Conservation (phyloP, 768 basidiomycete genomes). For the Boletellus sp. region DNA sequence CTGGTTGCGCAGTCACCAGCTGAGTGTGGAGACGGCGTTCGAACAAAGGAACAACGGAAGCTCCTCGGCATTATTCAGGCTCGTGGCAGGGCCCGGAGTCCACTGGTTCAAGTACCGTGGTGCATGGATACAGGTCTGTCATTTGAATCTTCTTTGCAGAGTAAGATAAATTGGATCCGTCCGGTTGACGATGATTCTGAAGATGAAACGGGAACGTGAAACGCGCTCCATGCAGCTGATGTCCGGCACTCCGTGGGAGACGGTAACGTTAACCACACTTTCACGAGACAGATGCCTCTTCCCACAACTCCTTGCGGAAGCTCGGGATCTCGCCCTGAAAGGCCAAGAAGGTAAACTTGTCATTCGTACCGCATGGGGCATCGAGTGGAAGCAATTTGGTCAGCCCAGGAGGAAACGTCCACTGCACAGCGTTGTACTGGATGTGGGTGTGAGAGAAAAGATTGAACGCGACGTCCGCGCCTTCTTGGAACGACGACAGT, state of each 20-base stretch:
- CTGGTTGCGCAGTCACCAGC: conserved; percentile 81
- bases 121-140: conserved; percentile 90
- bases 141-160: background rate
- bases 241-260: conserved; percentile 96
- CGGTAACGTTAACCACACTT: conserved; percentile 88
- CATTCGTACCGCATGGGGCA: conserved; percentile 94
- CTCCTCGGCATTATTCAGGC: conserved; percentile 81
- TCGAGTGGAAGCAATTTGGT: conserved; percentile 95
- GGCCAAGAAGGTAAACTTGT: conserved; percentile 92
- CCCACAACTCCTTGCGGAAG: conserved; percentile 76
- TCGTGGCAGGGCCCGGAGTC: conserved; percentile 94
- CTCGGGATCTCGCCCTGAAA: conserved; percentile 81
- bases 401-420: conserved; percentile 85
- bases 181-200: conserved; percentile 9
- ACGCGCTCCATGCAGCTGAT: conserved; percentile 87
- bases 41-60: conserved; percentile 90
- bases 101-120: conserved; percentile 89
- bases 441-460: conserved; percentile 74
- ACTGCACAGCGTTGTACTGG: conserved; percentile 84
- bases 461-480: conserved; percentile 78
- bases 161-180: background rate
- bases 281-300: conserved; percentile 84
- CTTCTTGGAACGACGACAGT: conserved; percentile 79
- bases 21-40: conserved; percentile 90
- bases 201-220: conserved; percentile 95